A percentile compares a stretch with the other conserved stretches of the same genome.
Conservation (phyloP, 192 early-diverging fungal genomes). For the Phycomyces blakesleeanus region DNA sequence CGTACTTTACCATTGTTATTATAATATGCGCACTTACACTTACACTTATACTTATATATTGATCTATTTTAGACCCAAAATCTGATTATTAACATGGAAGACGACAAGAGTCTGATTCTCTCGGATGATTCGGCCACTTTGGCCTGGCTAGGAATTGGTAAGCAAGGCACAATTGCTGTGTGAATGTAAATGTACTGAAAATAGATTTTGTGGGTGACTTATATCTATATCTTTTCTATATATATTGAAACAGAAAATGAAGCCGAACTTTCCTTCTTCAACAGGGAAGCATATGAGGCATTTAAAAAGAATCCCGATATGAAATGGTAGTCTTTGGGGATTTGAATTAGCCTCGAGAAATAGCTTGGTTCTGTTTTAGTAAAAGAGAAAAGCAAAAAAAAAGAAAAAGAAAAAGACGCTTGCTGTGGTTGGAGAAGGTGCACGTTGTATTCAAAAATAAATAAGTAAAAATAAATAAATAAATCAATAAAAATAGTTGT, state of each 20-base stretch:
- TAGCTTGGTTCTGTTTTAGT: not conserved
- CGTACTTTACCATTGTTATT: too few species aligned
- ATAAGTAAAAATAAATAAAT: not conserved
- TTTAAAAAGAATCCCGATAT: slow-evolving; percentile 76
- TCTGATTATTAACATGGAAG: slow-evolving; percentile 83
- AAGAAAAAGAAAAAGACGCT: not conserved
- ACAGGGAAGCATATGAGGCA: slow-evolving; percentile 59
- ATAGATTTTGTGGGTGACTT: too few species aligned
- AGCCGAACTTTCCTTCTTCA: slow-evolving; percentile 83
- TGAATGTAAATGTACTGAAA: not conserved
- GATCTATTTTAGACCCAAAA: slow-evolving; percentile 62
- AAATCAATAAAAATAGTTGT: not conserved
- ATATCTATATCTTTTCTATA: too few species aligned
- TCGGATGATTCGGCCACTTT: slow-evolving; percentile 52
- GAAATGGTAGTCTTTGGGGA: slow-evolving; percentile 60
- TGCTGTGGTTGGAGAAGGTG: not conserved
- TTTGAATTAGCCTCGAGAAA: not conserved
- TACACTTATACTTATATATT: slow-evolving; percentile 15
- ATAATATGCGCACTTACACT: too few species aligned
- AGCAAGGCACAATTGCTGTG: slow-evolving; percentile 12
- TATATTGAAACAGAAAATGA: slow-evolving; percentile 58
- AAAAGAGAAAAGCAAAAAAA: not conserved
- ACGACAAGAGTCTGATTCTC: slow-evolving; percentile 62
- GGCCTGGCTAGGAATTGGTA: slow-evolving; percentile 59
- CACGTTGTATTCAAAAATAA: slow-evolving; percentile 2